These are phyloP conservation scores for Psidium guajava DNA, from an alignment of 345 rosid genomes.

Conservation along the genomic window DNA sequence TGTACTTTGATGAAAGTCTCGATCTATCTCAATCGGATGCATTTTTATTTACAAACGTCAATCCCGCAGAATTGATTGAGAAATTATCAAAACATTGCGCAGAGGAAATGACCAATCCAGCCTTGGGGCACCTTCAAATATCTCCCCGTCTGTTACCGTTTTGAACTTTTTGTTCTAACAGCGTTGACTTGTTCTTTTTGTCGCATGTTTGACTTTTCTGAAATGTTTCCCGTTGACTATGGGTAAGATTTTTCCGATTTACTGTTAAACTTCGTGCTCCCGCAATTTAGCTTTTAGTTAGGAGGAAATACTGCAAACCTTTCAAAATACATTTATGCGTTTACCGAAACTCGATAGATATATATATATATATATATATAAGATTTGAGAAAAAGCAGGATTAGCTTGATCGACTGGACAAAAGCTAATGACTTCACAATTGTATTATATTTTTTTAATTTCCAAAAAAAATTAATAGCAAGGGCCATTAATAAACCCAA, in stretches of 20 bases:
- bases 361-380: no score
- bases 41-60: no score
- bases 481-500: background rate
- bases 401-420: background rate
- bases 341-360: no score
- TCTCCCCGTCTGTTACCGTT: background rate
- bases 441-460: background rate
- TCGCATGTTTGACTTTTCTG: background rate
- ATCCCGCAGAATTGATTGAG: background rate
- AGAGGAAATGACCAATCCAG: background rate
- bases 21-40: background rate
- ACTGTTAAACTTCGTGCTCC: background rate
- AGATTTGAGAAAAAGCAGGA: background rate
- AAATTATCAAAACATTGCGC: background rate
- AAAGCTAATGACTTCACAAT: background rate
- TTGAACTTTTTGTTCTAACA: background rate
- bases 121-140: background rate
- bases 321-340: no score
- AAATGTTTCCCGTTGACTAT: background rate
- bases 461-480: background rate
- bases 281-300: no score
- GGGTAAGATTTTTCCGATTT: background rate
- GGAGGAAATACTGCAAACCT: background rate
- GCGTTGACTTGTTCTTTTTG: background rate
- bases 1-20: background rate